Evolutionary conservation across 495 filamentous ascomycete species (phyloP).

Genomic region (Aspergillus coremiiformis): DNA sequence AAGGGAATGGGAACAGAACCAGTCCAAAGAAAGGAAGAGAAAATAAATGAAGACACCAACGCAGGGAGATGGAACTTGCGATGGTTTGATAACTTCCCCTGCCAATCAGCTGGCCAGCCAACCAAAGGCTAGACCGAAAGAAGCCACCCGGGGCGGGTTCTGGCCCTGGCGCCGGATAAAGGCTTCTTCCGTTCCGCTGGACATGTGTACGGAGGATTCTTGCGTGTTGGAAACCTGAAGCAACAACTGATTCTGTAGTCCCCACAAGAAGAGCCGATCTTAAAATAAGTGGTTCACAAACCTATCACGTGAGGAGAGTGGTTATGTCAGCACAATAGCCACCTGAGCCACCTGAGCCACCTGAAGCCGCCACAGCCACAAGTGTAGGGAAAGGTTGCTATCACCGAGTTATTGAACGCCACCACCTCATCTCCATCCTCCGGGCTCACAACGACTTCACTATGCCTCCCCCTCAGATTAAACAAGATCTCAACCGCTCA

Average conservation of each 20-base stretch:
- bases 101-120: constrained; percentile 17
- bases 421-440: neutral
- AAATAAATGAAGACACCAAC: constrained; percentile 10
- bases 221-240: too few species aligned
- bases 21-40: constrained; percentile 5
- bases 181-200: neutral
- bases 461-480: constrained; percentile 63
- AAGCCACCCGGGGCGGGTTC: constrained; percentile 8
- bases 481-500: constrained; percentile 93
- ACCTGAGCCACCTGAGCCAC: constrained; percentile 7
- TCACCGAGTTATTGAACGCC: neutral
- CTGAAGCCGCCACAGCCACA: constrained; percentile 8
- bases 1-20: neutral
- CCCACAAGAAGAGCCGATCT: too few species aligned
- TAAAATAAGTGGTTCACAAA: too few species aligned
- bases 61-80: constrained; percentile 21
- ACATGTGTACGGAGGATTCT: neutral
- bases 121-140: constrained; percentile 5
- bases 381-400: too few species aligned
- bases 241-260: too few species aligned
- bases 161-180: constrained; percentile 6
- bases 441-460: constrained; percentile 4
- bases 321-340: constrained; percentile 11
- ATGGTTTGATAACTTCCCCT: constrained; percentile 19
- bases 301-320: neutral